A percentile compares a stretch with the other conserved stretches of the same genome.
Conservation (phyloP, 2,329 filamentous ascomycete species). For the Phyllosticta citrichinensis region DNA sequence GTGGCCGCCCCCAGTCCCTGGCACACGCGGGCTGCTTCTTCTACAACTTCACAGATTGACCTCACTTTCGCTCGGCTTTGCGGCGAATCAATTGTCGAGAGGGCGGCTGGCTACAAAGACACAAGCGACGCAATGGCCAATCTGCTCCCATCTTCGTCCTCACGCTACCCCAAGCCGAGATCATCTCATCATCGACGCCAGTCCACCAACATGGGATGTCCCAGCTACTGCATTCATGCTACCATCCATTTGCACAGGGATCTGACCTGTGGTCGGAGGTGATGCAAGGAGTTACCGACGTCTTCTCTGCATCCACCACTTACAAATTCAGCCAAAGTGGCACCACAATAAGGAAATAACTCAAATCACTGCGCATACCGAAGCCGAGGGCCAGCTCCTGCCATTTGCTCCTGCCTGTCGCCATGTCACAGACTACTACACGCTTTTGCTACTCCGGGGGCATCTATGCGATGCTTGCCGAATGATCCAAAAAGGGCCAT, state of each 20-base stretch:
- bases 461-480: neutral
- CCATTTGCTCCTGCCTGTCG: neutral
- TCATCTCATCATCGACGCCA: neutral
- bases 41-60: no score
- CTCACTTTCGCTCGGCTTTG: no score
- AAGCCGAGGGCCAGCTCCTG: neutral
- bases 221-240: neutral
- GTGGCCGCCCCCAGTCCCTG: no score
- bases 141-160: neutral
- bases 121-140: neutral
- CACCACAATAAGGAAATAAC: neutral
- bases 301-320: neutral
- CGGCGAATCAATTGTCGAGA: neutral
- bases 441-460: neutral
- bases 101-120: neutral
- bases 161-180: neutral
- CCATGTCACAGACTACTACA: neutral
- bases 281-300: neutral
- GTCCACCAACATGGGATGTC: neutral
- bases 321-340: neutral
- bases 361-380: neutral
- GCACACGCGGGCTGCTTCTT: no score
- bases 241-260: neutral
- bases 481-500: neutral
- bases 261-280: neutral